These are phyloP conservation scores for Fraxinus dipetala DNA, from an alignment of 305 asterid genomes.

Conservation along the genomic window DNA sequence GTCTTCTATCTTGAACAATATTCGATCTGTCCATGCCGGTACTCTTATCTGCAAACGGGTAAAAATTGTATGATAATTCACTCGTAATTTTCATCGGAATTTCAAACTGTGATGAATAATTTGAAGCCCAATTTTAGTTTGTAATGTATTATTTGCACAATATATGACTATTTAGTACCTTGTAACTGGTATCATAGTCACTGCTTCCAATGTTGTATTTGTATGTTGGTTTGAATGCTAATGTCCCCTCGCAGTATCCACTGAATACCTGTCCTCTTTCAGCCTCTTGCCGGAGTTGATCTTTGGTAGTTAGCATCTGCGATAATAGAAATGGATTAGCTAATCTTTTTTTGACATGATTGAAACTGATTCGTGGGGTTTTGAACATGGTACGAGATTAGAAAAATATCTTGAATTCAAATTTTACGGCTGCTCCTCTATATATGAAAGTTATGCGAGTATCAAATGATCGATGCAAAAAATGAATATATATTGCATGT, in stretches of 20 bases:
- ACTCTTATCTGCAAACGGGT: conserved; percentile 45
- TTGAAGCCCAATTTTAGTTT: neutral
- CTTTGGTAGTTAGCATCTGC: conserved; percentile 50
- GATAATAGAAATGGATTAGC: neutral
- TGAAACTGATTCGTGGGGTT: too few relatives aligned
- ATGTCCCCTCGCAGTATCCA: conserved; percentile 63
- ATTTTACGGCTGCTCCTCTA: neutral
- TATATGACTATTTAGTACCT: conserved; percentile 30
- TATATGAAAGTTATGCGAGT: neutral
- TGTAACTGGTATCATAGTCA: conserved; percentile 64
- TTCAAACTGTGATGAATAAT: neutral
- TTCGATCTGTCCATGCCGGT: conserved; percentile 79
- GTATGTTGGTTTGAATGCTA: conserved; percentile 64
- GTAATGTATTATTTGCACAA: neutral
- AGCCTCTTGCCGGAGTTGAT: conserved; percentile 69
- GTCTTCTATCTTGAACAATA: conserved; percentile 55
- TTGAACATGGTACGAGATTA: neutral
- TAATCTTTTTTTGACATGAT: neutral
- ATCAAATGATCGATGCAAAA: neutral
- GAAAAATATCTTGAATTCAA: neutral
- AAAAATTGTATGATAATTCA: neutral
- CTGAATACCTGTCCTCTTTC: conserved; percentile 65
- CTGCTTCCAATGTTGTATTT: conserved; percentile 61
- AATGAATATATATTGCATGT: neutral
- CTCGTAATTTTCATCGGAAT: neutral